These are phyloP conservation scores for Davidsoniella eucalypti DNA, from an alignment of 2,329 filamentous ascomycete species.

Conservation along the genomic window DNA sequence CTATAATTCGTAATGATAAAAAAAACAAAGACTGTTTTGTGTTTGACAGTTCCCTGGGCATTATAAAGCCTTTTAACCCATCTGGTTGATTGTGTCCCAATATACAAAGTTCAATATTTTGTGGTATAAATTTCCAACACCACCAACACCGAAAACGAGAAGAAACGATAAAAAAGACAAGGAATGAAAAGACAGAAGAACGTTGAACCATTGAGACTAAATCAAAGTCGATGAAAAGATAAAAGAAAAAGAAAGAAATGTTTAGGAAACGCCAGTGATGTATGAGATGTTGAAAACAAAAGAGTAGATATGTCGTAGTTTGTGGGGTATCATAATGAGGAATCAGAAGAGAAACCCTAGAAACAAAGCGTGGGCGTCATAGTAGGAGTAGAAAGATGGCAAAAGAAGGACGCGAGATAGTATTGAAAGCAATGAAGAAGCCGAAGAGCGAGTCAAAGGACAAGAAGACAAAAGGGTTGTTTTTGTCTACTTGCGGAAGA, in stretches of 20 bases:
- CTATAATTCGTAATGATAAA: background rate
- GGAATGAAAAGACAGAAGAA: slow-evolving; percentile 8
- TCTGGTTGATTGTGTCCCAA: background rate
- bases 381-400: no score
- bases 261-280: no score
- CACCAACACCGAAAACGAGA: background rate
- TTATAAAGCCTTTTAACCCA: background rate
- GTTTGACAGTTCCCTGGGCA: background rate
- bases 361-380: no score
- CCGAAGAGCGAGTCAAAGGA: background rate
- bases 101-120: background rate
- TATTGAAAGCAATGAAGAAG: no score
- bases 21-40: background rate
- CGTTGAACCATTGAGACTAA: background rate
- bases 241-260: no score
- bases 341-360: background rate
- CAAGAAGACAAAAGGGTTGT: background rate
- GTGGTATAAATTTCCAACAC: background rate
- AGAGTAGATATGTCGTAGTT: background rate
- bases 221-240: no score
- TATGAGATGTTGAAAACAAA: no score
- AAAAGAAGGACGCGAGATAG: no score
- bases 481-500: slow-evolving; percentile 10
- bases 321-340: background rate
- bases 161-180: background rate